These are phyloP conservation scores for Plantago major DNA, from an alignment of 257 asterid genomes.

Conservation along the genomic window DNA sequence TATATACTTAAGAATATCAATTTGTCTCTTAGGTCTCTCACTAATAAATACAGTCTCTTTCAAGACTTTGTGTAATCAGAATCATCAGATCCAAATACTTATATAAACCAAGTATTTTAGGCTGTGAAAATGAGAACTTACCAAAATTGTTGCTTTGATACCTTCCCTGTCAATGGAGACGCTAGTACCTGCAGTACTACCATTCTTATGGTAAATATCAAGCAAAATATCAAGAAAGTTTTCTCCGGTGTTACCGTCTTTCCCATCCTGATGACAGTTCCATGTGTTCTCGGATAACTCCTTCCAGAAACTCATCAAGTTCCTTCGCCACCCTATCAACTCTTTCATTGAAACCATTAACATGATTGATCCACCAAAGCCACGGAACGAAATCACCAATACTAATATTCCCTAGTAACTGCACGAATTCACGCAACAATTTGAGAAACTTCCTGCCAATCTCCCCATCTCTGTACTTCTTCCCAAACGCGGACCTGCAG, in stretches of 20 bases:
- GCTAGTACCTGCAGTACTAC: too few species aligned
- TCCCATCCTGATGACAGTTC: too few species aligned
- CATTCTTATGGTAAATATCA: slow-evolving; percentile 18
- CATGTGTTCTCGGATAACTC: slow-evolving; percentile 29
- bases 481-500: slow-evolving; percentile 42
- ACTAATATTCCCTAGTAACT: slow-evolving; percentile 23
- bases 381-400: slow-evolving; percentile 38
- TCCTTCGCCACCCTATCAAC: slow-evolving; percentile 26
- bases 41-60: too few species aligned
- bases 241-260: not conserved
- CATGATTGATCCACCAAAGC: slow-evolving; percentile 30
- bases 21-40: too few species aligned
- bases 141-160: slow-evolving; percentile 39
- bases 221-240: slow-evolving; percentile 49
- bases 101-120: too few species aligned
- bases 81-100: too few species aligned
- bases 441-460: slow-evolving; percentile 18
- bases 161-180: slow-evolving; percentile 17
- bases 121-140: slow-evolving; percentile 4
- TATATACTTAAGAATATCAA: too few species aligned
- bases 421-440: slow-evolving; percentile 10
- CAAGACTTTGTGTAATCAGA: too few species aligned
- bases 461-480: slow-evolving; percentile 25
- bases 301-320: slow-evolving; percentile 35
- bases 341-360: slow-evolving; percentile 29